Conservation (phyloP, 2,329 filamentous ascomycete species). For the Graphilbum ipis-grandicollis region DNA sequence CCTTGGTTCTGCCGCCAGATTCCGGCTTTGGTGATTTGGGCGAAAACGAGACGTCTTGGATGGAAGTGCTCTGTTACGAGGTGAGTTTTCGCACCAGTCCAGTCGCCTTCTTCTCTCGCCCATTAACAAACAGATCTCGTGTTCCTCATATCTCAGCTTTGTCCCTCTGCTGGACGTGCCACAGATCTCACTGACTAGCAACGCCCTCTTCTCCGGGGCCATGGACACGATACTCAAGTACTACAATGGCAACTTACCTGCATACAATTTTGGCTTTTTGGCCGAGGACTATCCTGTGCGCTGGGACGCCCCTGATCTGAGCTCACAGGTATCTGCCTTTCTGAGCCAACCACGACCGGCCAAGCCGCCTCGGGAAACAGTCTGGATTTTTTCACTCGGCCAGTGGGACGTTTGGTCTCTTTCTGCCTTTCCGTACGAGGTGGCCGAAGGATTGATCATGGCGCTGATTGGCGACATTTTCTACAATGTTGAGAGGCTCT, state of each 20-base stretch:
- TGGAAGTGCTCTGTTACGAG: slow-evolving; percentile 28
- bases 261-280: slow-evolving; percentile 26
- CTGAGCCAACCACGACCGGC: slow-evolving; percentile 20
- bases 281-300: slow-evolving; percentile 23
- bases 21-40: slow-evolving; percentile 9
- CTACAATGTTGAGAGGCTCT: slow-evolving; percentile 27
- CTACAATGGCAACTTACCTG: slow-evolving; percentile 17
- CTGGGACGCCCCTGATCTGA: slow-evolving; percentile 21
- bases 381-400: slow-evolving; percentile 36
- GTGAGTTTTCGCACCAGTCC: slow-evolving; percentile 14
- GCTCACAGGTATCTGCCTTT: slow-evolving; percentile 26
- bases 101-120: background rate
- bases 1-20: slow-evolving; percentile 7
- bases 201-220: slow-evolving; percentile 30
- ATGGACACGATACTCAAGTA: slow-evolving; percentile 16
- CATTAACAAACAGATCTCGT: slow-evolving; percentile 22
- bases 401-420: slow-evolving; percentile 37
- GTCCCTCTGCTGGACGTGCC: slow-evolving; percentile 17
- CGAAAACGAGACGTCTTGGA: slow-evolving; percentile 21
- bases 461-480: slow-evolving; percentile 22
- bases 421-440: slow-evolving; percentile 24
- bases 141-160: slow-evolving; percentile 26
- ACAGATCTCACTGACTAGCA: slow-evolving; percentile 30
- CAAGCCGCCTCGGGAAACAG: slow-evolving; percentile 23
- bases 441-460: slow-evolving; percentile 20